A percentile compares a stretch with the other conserved stretches of the same genome.
These are phyloP conservation scores for Blumeria graminis DNA, from an alignment of 2,329 filamentous ascomycete genomes.

Conservation along the genomic window DNA sequence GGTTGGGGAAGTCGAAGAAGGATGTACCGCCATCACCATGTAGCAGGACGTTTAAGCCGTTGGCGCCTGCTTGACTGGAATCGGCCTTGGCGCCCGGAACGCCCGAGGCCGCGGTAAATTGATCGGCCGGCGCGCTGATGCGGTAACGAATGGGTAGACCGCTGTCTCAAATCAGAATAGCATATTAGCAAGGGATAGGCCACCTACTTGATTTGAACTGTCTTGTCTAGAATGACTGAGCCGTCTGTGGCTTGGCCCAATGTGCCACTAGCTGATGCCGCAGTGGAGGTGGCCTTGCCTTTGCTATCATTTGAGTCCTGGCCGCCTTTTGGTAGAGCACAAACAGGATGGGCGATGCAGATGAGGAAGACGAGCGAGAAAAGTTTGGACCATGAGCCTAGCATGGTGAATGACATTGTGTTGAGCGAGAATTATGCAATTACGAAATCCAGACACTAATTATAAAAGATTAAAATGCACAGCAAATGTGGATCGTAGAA, in stretches of 20 bases:
- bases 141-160: slow-evolving; percentile 30
- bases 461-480: too few relatives aligned
- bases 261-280: slow-evolving; percentile 2
- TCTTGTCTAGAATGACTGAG: slow-evolving; percentile 29
- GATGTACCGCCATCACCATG: slow-evolving; percentile 35
- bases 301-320: neutral
- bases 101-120: slow-evolving; percentile 25
- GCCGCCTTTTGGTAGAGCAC: neutral
- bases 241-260: slow-evolving; percentile 23
- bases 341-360: neutral
- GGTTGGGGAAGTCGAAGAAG: slow-evolving; percentile 57
- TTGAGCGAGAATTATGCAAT: too few relatives aligned
- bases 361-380: neutral
- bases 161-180: slow-evolving; percentile 14
- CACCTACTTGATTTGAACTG: slow-evolving; percentile 26
- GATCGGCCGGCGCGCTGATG: slow-evolving; percentile 27
- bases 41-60: slow-evolving; percentile 31
- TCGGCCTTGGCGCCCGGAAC: slow-evolving; percentile 21
- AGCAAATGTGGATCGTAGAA: too few relatives aligned
- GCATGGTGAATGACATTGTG: neutral
- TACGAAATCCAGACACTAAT: too few relatives aligned
- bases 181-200: neutral
- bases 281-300: slow-evolving; percentile 3
- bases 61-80: slow-evolving; percentile 14
- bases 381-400: neutral